Conservation (phyloP, 2,329 filamentous ascomycete genomes). For the Neonectria sp. region DNA sequence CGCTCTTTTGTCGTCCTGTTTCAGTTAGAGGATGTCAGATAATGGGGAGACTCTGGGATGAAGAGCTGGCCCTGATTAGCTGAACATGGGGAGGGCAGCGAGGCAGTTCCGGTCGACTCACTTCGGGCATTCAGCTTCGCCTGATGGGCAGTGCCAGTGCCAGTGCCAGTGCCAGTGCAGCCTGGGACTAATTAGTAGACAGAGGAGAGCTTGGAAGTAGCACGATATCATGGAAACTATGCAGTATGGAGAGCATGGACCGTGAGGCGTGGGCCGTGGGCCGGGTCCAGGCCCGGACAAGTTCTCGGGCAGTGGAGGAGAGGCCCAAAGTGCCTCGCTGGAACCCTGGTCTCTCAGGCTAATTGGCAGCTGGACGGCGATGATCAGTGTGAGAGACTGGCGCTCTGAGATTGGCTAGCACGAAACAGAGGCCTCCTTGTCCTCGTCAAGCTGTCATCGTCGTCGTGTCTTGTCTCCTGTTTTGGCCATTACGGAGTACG, state of each 20-base stretch:
- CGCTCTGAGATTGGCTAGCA: slow-evolving; percentile 1
- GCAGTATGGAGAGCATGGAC: too few species aligned
- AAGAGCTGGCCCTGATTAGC: background rate
- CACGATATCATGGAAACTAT: too few species aligned
- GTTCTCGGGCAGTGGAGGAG: too few species aligned
- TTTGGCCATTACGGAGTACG: background rate
- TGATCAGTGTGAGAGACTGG: slow-evolving; percentile 6
- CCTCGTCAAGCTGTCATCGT: background rate
- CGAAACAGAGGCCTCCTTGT: slow-evolving; percentile 8
- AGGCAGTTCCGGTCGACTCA: background rate
- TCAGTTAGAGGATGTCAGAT: background rate
- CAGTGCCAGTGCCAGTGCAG: too few species aligned
- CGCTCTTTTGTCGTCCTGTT: background rate
- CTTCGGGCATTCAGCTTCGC: slow-evolving; percentile 1
- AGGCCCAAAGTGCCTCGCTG: too few species aligned
- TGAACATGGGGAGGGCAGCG: background rate
- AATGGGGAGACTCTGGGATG: background rate
- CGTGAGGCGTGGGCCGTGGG: too few species aligned
- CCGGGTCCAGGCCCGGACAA: too few species aligned
- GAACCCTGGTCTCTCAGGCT: background rate
- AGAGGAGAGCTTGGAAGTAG: too few species aligned
- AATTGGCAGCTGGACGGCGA: background rate
- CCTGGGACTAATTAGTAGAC: too few species aligned
- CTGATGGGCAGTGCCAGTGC: background rate
- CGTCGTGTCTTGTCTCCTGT: background rate